These are phyloP conservation scores for Toxicodendron radicans DNA, from an alignment of 345 rosid species.

Conservation along the genomic window DNA sequence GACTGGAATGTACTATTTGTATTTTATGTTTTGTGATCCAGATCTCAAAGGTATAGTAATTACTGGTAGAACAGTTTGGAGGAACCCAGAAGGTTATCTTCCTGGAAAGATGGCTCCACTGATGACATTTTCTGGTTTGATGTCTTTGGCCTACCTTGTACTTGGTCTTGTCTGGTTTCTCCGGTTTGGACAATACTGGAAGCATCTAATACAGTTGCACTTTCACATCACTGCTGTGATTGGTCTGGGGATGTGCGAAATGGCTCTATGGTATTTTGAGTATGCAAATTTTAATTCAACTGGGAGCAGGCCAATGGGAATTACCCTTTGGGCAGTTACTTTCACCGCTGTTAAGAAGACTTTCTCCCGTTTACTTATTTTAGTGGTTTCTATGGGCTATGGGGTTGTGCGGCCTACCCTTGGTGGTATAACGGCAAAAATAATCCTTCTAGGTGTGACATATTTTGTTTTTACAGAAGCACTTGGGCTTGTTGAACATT, in stretches of 20 bases:
- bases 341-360: slow-evolving; percentile 41
- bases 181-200: slow-evolving; percentile 39
- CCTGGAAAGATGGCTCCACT: slow-evolving; percentile 48
- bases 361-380: slow-evolving; percentile 35
- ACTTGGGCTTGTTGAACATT: slow-evolving; percentile 40
- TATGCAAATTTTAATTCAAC: slow-evolving; percentile 40
- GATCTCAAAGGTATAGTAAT: slow-evolving; percentile 28
- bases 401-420: slow-evolving; percentile 44
- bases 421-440: slow-evolving; percentile 31
- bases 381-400: slow-evolving; percentile 48
- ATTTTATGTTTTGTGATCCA: slow-evolving; percentile 47
- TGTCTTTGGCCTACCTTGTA: slow-evolving; percentile 42
- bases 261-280: slow-evolving; percentile 47
- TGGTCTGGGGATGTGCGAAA: slow-evolving; percentile 47
- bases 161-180: slow-evolving; percentile 45
- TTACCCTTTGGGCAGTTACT: slow-evolving; percentile 41
- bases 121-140: slow-evolving; percentile 38
- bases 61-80: slow-evolving; percentile 48
- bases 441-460: slow-evolving; percentile 34
- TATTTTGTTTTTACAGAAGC: slow-evolving; percentile 39
- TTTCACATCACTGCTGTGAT: slow-evolving; percentile 43
- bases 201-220: slow-evolving; percentile 38
- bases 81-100: slow-evolving; percentile 44
- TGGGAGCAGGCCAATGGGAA: slow-evolving; percentile 37
- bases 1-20: slow-evolving; percentile 47